A percentile compares a stretch with the other conserved stretches of the same genome.
phyloP scores from a whole-genome alignment of 2,329 filamentous ascomycete species.

The Alternaria sp. region DNA sequence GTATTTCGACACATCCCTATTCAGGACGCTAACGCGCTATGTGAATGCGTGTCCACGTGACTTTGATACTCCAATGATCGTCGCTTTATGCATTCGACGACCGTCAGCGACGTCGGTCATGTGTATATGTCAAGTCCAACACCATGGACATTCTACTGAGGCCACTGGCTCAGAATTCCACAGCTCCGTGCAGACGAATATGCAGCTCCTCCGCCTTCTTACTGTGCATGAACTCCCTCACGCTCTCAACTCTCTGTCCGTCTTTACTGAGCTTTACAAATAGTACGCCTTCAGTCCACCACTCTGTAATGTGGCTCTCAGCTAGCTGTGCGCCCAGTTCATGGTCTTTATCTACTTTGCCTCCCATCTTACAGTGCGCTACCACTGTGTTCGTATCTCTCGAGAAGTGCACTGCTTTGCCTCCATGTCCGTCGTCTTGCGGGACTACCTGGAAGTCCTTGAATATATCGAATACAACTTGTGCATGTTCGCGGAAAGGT shows the following conservation, averaged over 20 bases:
- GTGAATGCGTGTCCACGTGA: neutral
- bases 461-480: constrained; percentile 54
- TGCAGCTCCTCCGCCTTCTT: constrained; percentile 45
- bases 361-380: constrained; percentile 45
- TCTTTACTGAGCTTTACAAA: constrained; percentile 34
- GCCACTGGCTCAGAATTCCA: constrained; percentile 34
- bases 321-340: constrained; percentile 28
- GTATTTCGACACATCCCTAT: neutral
- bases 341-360: constrained; percentile 27
- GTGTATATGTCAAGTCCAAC: neutral
- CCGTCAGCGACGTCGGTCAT: neutral
- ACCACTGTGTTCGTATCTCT: constrained; percentile 46
- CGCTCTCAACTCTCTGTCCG: constrained; percentile 34
- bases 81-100: neutral
- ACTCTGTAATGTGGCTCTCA: constrained; percentile 27
- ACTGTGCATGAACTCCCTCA: constrained; percentile 56
- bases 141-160: neutral
- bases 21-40: neutral
- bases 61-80: neutral
- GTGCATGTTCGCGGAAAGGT: constrained; percentile 52
- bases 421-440: constrained; percentile 45
- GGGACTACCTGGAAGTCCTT: constrained; percentile 53
- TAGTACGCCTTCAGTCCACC: constrained; percentile 39
- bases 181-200: constrained; percentile 47
- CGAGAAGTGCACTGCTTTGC: constrained; percentile 28